Conservation (phyloP, 495 filamentous ascomycete species). For the Barbatosphaeria neglecta region DNA sequence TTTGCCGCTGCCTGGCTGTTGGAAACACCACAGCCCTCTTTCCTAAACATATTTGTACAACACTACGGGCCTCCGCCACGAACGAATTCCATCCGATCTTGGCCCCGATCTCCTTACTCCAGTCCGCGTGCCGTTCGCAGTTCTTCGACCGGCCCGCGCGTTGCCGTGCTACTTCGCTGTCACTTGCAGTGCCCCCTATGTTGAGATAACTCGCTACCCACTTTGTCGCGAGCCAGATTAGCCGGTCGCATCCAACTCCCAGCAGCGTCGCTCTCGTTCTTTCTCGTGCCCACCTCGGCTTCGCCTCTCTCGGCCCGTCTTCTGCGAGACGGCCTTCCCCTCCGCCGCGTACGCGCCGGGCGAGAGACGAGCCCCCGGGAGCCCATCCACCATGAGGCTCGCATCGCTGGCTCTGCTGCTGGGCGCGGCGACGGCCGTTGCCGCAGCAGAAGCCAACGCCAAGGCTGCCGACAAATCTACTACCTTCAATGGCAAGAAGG, state of each 20-base stretch:
- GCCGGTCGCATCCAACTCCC: too few relatives aligned
- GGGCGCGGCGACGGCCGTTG: slow-evolving; percentile 23
- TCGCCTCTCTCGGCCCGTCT: not conserved
- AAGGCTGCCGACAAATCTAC: slow-evolving; percentile 41
- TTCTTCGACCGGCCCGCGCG: too few relatives aligned
- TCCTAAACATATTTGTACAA: not conserved
- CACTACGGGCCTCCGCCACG: too few relatives aligned
- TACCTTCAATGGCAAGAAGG: slow-evolving; percentile 67
- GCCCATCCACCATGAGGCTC: slow-evolving; percentile 11
- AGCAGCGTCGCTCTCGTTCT: not conserved
- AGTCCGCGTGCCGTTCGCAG: too few relatives aligned
- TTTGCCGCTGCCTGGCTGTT: not conserved
- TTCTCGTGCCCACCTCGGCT: not conserved
- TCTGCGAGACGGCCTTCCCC: too few relatives aligned
- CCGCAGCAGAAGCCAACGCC: slow-evolving; percentile 19
- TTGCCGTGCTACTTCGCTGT: too few relatives aligned
- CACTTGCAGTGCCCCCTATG: too few relatives aligned
- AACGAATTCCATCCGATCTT: too few relatives aligned
- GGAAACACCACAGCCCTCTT: not conserved
- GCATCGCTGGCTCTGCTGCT: slow-evolving; percentile 24
- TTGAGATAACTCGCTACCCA: too few relatives aligned
- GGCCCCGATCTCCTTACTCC: too few relatives aligned
- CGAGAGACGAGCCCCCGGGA: not conserved
- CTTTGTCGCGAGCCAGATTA: too few relatives aligned
- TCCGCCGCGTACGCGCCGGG: too few relatives aligned